These are phyloP conservation scores for Sodiomyces alkalinus DNA, from an alignment of 2,329 filamentous ascomycete species.

Conservation along the genomic window DNA sequence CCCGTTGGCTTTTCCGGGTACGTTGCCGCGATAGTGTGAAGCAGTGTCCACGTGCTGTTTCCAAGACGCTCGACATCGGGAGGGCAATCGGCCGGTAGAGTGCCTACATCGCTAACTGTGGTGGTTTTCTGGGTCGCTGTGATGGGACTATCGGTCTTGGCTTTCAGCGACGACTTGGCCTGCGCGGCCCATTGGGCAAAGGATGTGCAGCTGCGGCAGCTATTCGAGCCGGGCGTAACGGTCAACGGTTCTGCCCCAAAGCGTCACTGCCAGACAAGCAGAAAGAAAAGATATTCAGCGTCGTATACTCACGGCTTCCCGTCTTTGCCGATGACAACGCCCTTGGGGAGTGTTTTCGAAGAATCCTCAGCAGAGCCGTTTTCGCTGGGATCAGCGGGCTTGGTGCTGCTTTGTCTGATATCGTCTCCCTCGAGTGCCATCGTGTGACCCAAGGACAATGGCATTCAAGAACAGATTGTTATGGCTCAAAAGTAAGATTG, in stretches of 20 bases:
- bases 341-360: conserved; percentile 32
- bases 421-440: too few relatives aligned
- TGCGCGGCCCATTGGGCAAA: conserved; percentile 39
- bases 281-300: neutral
- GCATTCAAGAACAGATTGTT: too few relatives aligned
- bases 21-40: conserved; percentile 78
- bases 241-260: too few relatives aligned
- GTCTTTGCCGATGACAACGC: conserved; percentile 62
- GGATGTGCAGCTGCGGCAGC: conserved; percentile 58
- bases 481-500: too few relatives aligned
- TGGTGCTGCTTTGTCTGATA: too few relatives aligned
- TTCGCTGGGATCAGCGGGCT: too few relatives aligned
- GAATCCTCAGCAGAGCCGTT: neutral
- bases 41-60: conserved; percentile 79
- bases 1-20: conserved; percentile 60
- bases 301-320: conserved; percentile 58
- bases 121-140: conserved; percentile 15
- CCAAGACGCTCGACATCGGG: conserved; percentile 81
- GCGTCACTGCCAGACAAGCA: conserved; percentile 1
- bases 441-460: too few relatives aligned
- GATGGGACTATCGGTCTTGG: too few relatives aligned
- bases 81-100: conserved; percentile 58
- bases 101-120: conserved; percentile 17
- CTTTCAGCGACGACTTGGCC: conserved; percentile 17
- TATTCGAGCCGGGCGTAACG: too few relatives aligned